Conservation (phyloP, 495 filamentous ascomycete species). For the Podospora pseudoanserina region DNA sequence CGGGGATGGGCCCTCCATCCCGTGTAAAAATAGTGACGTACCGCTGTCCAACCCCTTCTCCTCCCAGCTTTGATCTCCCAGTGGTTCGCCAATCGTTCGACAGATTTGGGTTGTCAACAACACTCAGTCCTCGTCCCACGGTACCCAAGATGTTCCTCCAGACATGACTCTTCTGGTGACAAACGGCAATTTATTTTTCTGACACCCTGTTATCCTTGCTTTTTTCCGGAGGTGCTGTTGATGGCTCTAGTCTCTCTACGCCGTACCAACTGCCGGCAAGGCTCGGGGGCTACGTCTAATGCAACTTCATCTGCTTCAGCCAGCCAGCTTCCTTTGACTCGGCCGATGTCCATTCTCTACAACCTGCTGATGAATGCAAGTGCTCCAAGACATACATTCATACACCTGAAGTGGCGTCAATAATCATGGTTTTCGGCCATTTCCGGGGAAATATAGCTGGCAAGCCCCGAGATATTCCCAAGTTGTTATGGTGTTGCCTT, state of each 20-base stretch:
- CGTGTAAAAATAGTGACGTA: conserved; percentile 6
- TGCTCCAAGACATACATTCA: conserved; percentile 10
- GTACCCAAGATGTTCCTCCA: not conserved
- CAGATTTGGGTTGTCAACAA: not conserved
- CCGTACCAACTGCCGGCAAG: not conserved
- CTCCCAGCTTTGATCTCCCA: not conserved
- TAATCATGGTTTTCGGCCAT: conserved; percentile 1
- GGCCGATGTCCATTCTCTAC: not conserved
- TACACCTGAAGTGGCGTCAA: not conserved
- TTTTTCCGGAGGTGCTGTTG: not conserved
- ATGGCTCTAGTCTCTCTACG: not conserved
- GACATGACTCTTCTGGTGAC: not conserved
- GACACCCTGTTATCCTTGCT: not conserved
- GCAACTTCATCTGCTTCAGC: not conserved
- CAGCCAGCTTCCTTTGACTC: not conserved
- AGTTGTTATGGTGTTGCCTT: not conserved
- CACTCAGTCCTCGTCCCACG: not conserved
- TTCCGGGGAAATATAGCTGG: not conserved
- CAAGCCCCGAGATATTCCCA: not conserved
- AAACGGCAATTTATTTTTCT: not conserved
- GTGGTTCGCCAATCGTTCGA: conserved; percentile 1
- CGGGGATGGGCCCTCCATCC: not conserved
- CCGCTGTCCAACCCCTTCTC: not conserved
- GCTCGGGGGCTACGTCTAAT: not conserved
- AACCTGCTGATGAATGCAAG: not conserved